A percentile compares a stretch with the other conserved stretches of the same genome.
Evolutionary conservation across 345 rosid genomes (phyloP).

Genomic region (Eucalyptus tenuipes): DNA sequence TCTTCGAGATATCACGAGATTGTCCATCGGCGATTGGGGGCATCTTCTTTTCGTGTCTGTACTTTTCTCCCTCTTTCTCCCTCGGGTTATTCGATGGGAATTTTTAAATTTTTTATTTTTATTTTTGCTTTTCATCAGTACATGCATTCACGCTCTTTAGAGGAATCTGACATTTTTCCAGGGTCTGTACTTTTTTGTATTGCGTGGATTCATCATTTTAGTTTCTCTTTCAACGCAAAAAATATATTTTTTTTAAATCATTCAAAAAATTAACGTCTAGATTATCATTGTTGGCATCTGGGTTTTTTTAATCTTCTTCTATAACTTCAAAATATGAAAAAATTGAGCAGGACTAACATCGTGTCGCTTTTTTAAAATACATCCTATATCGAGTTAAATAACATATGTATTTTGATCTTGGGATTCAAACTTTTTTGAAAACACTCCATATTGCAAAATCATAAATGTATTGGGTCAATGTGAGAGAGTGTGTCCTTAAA

Average conservation of each 20-base stretch:
- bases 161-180: background rate
- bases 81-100: background rate
- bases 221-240: too few species aligned
- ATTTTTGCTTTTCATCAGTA: background rate
- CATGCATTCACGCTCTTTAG: background rate
- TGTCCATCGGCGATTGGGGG: background rate
- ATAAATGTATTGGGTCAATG: background rate
- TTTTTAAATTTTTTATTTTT: background rate
- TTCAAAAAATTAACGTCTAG: background rate
- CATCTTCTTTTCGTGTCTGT: background rate
- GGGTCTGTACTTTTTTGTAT: background rate
- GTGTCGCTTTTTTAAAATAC: background rate
- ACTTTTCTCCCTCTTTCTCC: background rate
- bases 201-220: background rate
- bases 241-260: too few species aligned
- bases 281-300: background rate
- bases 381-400: background rate
- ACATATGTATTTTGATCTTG: background rate
- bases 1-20: background rate
- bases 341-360: accelerated
- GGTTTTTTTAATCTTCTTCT: background rate
- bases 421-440: too few species aligned
- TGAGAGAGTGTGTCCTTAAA: background rate
- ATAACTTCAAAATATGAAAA: background rate
- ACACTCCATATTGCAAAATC: background rate